phyloP scores from a whole-genome alignment of 2,329 filamentous ascomycete genomes.

The Setomelanomma holmii region DNA sequence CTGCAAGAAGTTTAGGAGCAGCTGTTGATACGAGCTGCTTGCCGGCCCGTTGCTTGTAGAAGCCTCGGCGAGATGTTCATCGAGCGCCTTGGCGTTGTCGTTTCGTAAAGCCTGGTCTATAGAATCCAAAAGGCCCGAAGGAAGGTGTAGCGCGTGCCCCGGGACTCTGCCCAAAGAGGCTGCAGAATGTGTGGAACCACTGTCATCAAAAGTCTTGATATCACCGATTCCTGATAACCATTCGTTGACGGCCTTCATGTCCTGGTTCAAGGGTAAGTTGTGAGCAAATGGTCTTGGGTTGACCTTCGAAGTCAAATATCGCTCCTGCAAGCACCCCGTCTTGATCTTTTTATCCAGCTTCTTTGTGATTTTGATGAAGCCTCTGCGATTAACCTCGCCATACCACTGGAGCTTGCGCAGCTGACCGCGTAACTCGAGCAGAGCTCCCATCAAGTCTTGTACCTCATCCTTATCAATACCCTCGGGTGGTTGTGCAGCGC shows the following conservation, averaged over 20 bases:
- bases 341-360: conserved; percentile 96
- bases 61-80: conserved; percentile 64
- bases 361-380: conserved; percentile 98
- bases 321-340: conserved; percentile 76
- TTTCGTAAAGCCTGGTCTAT: conserved; percentile 75
- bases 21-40: conserved; percentile 64
- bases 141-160: conserved; percentile 75
- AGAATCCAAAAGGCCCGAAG: conserved; percentile 71
- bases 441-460: conserved; percentile 87
- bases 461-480: conserved; percentile 85
- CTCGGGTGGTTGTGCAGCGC: conserved; percentile 71
- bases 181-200: conserved; percentile 71
- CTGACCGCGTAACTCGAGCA: conserved; percentile 86
- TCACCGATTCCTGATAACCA: conserved; percentile 88
- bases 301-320: conserved; percentile 89
- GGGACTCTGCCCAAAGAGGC: conserved; percentile 78
- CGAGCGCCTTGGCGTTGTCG: conserved; percentile 67
- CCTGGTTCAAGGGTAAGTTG: conserved; percentile 65
- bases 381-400: conserved; percentile 91
- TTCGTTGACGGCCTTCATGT: conserved; percentile 78
- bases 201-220: conserved; percentile 76
- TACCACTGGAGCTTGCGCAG: conserved; percentile 96
- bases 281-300: conserved; percentile 88
- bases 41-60: conserved; percentile 58
- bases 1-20: conserved; percentile 83